Base-by-base conservation (phyloP, 768 basidiomycete species). In the Chalciporus pseudorubinellus region DNA sequence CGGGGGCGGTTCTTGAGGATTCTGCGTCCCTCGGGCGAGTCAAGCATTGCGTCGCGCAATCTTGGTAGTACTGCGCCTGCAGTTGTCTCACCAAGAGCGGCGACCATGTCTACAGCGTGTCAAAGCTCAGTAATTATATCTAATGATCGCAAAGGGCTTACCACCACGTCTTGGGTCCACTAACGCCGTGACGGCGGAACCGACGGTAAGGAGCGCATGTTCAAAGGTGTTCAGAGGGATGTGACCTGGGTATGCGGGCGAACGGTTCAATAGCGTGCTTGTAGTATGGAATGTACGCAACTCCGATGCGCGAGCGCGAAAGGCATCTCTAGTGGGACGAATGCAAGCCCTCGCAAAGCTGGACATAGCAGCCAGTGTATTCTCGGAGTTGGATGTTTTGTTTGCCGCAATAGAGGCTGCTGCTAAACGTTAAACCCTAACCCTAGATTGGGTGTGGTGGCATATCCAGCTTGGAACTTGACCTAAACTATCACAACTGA, bases 51-150 rank as follows among this genome's bases (percentile, higher is more conserved):
- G 56, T 91, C 86, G 28, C 90, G 83, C 43, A 97, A 72, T 42
- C 78, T 76, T 6, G 89, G 85, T 36, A 98, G 76, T 48, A 84
- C 83, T 0, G 82, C 77, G 3, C 89, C 87, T 6, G 93, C 89
- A 1, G 95, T 94, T 1, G 92, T 92, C 70, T 98, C 97, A 20
- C 92, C 92, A 9, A 98, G 78, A 5, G 92, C 89, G 11, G 97
- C 95, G 38, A 98, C 81, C 87, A 99, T 92, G 68, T 99, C 95
- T 98, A 56, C 11, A 13, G n/a, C 2, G 6, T 34, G 22, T 54
- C 24, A 45, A 46, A 24, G 34, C 20, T 18, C n/a, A 11, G 28
- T 45, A n/a, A 24, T 34, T 31, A 8, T 48, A 11, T 20, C 40
- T 14, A 41, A n/a, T n/a, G n/a, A 46, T 19, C 24, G 36, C 4